A percentile compares a stretch with the other conserved stretches of the same genome.
phyloP scores from a whole-genome alignment of 495 filamentous ascomycete genomes.

The Xylaria telfairii region DNA sequence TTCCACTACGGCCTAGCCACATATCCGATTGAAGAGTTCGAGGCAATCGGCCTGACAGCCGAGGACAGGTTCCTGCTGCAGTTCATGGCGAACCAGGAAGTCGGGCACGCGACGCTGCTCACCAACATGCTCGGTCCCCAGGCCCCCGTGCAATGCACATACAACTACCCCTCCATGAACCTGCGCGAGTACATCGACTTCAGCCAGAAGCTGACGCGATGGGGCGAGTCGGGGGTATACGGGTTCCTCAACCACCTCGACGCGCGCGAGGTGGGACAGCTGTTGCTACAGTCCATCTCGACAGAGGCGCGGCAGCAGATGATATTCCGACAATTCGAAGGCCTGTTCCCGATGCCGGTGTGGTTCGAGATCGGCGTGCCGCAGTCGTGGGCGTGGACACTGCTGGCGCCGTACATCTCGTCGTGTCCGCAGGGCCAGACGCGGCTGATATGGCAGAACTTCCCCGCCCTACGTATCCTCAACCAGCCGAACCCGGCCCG shows the following conservation, averaged over 20 bases:
- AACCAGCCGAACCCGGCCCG: conserved; percentile 79
- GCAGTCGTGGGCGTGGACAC: conserved; percentile 87
- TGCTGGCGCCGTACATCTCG: conserved; percentile 83
- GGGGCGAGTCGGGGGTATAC: conserved; percentile 82
- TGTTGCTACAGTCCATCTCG: conserved; percentile 78
- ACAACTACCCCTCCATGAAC: conserved; percentile 81
- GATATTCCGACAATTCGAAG: conserved; percentile 86
- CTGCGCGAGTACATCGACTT: conserved; percentile 86
- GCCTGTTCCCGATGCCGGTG: conserved; percentile 83
- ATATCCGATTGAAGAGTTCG: conserved; percentile 75
- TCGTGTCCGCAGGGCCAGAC: conserved; percentile 78
- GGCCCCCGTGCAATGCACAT: conserved; percentile 77
- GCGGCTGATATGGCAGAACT: conserved; percentile 86
- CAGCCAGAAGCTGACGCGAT: conserved; percentile 83
- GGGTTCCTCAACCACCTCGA: conserved; percentile 85
- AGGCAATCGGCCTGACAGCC: conserved; percentile 66
- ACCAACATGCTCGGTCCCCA: conserved; percentile 80
- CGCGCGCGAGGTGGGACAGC: conserved; percentile 72
- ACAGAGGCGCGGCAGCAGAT: conserved; percentile 89
- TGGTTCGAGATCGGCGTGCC: conserved; percentile 85
- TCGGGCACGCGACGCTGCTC: conserved; percentile 79
- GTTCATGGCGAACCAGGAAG: conserved; percentile 87
- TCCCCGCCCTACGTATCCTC: conserved; percentile 73
- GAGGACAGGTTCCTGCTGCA: conserved; percentile 75
- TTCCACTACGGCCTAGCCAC: conserved; percentile 79